phyloP scores from a whole-genome alignment of 2,329 filamentous ascomycete genomes.

The Fonsecaea pedrosoi region DNA sequence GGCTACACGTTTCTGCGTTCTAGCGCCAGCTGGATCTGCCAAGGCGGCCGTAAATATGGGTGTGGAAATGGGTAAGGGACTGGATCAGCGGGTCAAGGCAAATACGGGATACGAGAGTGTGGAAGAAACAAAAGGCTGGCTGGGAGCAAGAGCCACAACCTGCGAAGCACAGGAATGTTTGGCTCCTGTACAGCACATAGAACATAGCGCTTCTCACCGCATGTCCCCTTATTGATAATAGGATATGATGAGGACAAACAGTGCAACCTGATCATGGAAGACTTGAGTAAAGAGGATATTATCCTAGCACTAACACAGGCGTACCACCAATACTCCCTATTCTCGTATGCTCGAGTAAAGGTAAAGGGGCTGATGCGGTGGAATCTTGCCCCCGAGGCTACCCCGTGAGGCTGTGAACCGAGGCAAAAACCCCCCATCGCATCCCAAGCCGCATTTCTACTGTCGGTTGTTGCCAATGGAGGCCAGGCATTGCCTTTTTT shows the following conservation, averaged over 20 bases:
- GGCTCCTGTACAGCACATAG: constrained; percentile 5
- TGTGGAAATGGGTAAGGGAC: neutral
- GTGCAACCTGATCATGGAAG: constrained; percentile 11
- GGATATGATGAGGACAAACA: constrained; percentile 15
- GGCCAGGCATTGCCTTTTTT: constrained; percentile 10
- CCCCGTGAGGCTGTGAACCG: constrained; percentile 21
- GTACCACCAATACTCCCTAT: too few relatives aligned
- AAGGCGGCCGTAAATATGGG: constrained; percentile 10
- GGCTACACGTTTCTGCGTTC: neutral
- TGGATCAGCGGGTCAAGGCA: neutral
- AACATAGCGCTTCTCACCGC: constrained; percentile 18
- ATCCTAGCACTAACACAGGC: neutral
- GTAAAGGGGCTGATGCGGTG: neutral
- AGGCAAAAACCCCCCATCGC: neutral
- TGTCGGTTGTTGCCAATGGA: constrained; percentile 12
- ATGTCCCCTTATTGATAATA: constrained; percentile 9
- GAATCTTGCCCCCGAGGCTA: constrained; percentile 12
- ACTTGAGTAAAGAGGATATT: neutral
- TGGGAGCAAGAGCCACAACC: neutral
- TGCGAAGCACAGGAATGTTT: constrained; percentile 3
- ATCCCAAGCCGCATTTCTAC: neutral
- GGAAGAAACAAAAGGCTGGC: neutral
- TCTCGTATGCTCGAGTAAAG: too few relatives aligned
- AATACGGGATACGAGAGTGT: constrained; percentile 26
- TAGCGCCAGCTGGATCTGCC: constrained; percentile 4